Evolutionary conservation across 805 yeast species (phyloP), one percentile per base, ranked within the genome.

Genomic region (Phaffomyces thermotolerans): DNA sequence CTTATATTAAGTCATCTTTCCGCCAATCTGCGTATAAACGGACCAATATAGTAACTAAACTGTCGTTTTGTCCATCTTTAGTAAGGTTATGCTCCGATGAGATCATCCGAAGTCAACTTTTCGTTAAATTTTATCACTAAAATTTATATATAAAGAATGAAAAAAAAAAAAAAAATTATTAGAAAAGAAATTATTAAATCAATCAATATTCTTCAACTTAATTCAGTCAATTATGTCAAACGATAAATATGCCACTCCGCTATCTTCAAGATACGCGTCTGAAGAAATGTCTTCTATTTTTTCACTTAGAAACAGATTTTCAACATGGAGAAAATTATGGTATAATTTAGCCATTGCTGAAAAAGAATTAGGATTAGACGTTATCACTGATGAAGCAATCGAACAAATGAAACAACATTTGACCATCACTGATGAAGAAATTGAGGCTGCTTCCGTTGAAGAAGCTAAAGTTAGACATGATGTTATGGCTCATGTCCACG

Each of bases 281-380:
- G 90, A 86, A 61, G 99, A 93, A 72, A 93, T 93, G 99, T 83
- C 96, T 48, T 73, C 76, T 54, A 75, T 93, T 60, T 93, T 93
- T 74, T 91, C 98, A 38, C 67, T 84, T 60, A 81, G 96, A 70
- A 93, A 85, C 73, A 78, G 99, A 62, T 93, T 85, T 68, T 84
- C 96, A 42, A 93, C 99, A 34, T 93, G 99, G 99, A 86, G 99
- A 77, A 87, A 87, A 66, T 77, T 93, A 52, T 93, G 99, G 99
- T 77, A 80, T 61, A 90, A 85, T 64, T 74, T 93, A 56, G 99
- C 99, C 54, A 81, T 82, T 60, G 99, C 99, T 48, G 99, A 93
- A 71, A 75, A 88, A 67, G 87, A 88, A 62, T 76, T 90, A 40
- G 99, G 99, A 3, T 74, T 93, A 46, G 71, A 72, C 41, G 81